These are phyloP conservation scores for Fusarium anguioides DNA, from an alignment of 2,329 filamentous ascomycete genomes.

Conservation along the genomic window DNA sequence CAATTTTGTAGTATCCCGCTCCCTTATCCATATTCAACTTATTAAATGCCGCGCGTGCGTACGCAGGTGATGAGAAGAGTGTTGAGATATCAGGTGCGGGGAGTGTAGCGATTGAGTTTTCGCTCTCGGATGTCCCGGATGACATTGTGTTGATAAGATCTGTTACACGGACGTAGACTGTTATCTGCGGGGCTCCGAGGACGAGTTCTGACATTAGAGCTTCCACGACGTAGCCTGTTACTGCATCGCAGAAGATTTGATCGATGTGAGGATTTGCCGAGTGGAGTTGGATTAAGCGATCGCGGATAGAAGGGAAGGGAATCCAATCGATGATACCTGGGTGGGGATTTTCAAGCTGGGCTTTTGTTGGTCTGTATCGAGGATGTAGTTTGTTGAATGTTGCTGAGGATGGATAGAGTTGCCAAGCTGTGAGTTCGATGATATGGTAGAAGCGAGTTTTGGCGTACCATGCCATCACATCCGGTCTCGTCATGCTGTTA, in stretches of 20 bases:
- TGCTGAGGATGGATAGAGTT: slow-evolving; percentile 45
- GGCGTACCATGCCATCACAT: slow-evolving; percentile 54
- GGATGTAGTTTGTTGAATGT: slow-evolving; percentile 46
- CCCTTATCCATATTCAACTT: slow-evolving; percentile 49
- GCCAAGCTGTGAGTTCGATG: slow-evolving; percentile 50
- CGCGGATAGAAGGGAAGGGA: slow-evolving; percentile 46
- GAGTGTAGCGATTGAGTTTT: slow-evolving; percentile 12
- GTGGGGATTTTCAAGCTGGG: slow-evolving; percentile 41
- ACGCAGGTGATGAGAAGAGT: slow-evolving; percentile 38
- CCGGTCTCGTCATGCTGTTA: slow-evolving; percentile 50
- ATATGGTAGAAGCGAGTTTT: slow-evolving; percentile 53
- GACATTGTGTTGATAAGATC: slow-evolving; percentile 48
- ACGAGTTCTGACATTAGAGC: slow-evolving; percentile 46
- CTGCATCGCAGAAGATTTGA: slow-evolving; percentile 50
- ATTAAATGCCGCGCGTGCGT: slow-evolving; percentile 44
- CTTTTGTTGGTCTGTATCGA: slow-evolving; percentile 45
- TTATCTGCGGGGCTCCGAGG: slow-evolving; percentile 40
- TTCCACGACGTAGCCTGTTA: slow-evolving; percentile 49
- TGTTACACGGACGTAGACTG: slow-evolving; percentile 46
- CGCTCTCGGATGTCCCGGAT: not conserved
- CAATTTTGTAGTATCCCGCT: slow-evolving; percentile 49
- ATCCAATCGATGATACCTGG: slow-evolving; percentile 49
- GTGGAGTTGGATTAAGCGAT: slow-evolving; percentile 46
- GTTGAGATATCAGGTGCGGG: slow-evolving; percentile 42
- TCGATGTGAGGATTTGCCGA: slow-evolving; percentile 48